Evolutionary conservation across 2,329 filamentous ascomycete genomes (phyloP), one percentile per base, ranked within the genome.

Genomic region (Cladosporium oxysporum): DNA sequence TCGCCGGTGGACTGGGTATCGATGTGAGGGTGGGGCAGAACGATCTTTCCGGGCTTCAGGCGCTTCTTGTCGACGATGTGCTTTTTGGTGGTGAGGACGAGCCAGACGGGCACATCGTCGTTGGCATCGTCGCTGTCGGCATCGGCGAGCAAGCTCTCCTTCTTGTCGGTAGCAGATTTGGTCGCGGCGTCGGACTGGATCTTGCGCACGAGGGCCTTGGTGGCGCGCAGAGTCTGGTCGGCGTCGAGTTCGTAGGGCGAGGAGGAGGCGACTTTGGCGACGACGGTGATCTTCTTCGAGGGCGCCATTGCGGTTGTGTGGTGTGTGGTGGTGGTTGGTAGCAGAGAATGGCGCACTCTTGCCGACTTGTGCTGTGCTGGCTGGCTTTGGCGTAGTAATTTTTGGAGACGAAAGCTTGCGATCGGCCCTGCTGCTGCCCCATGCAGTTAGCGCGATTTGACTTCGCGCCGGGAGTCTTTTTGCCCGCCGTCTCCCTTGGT

Each of bases 11-110:
- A 82, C 65, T 85, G 85, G 65, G 85, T 81, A 70, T 88, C 85
- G 89, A 58, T 92, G 91, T 62, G 96, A 83, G 71, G 83, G 62
- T 78, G 69, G n/a, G 73, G 75, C 5, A 76, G 73, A 4, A 70
- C 68, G 66, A 97, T 91, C 81, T 94, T 96, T 78, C 87, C 86
- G 31, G 93, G 93, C 83, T 96, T 94, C 71, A 97, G 84, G 64
- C 88, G 86, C 76, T 87, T 88, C 79, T 91, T 90, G 80, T 96
- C 91, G 68, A 84, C 82, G 69, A 89, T 84, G 74, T 89, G 86
- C 78, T 88, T 87, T 79, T 90, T 90, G 41, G 87, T 89, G 23
- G 87, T 86, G 31, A 90, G 76, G 53, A 85, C 80, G 47, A 89
- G 82, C 83, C 87, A 89, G 66, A 90, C 79, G n/a, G 85, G 82